Evolutionary conservation across 192 early-diverging fungal genomes (phyloP).

Genomic region (Oehlia diaphana): DNA sequence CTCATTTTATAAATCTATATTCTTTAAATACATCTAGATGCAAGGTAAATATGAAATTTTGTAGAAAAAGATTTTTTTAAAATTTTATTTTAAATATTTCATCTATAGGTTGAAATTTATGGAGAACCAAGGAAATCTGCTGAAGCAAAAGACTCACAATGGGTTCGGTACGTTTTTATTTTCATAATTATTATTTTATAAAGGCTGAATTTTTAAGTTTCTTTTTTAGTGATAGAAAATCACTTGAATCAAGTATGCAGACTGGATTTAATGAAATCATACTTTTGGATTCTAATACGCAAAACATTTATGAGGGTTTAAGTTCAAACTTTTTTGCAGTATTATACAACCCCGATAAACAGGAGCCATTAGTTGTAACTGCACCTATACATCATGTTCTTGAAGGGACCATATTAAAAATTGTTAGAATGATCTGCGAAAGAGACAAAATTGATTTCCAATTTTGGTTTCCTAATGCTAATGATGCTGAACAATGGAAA

Average conservation of each 20-base stretch:
- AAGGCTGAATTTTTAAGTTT: neutral
- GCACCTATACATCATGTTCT: conserved; percentile 63
- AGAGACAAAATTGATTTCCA: conserved; percentile 49
- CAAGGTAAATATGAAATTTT: conserved; percentile 18
- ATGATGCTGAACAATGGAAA: conserved; percentile 54
- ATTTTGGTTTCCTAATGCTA: conserved; percentile 55
- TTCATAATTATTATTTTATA: neutral
- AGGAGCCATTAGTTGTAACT: conserved; percentile 38
- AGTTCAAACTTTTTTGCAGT: conserved; percentile 70
- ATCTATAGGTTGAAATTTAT: conserved; percentile 51
- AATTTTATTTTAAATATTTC: neutral
- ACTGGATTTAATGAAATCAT: conserved; percentile 63
- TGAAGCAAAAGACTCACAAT: conserved; percentile 70
- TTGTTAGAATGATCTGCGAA: conserved; percentile 58
- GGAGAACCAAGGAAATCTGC: conserved; percentile 55
- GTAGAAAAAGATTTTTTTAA: neutral
- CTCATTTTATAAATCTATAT: conserved; percentile 35
- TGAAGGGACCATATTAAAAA: conserved; percentile 64
- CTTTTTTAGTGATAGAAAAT: conserved; percentile 48
- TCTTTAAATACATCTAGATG: conserved; percentile 25
- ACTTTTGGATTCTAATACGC: conserved; percentile 50
- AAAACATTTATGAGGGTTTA: conserved; percentile 67
- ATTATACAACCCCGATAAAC: conserved; percentile 33
- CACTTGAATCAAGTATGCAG: conserved; percentile 38
- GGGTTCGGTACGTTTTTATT: conserved; percentile 51